A percentile compares a stretch with the other conserved stretches of the same genome.
phyloP scores from a whole-genome alignment of 192 early-diverging fungal species.

The Bifiguratus adelaidae region DNA sequence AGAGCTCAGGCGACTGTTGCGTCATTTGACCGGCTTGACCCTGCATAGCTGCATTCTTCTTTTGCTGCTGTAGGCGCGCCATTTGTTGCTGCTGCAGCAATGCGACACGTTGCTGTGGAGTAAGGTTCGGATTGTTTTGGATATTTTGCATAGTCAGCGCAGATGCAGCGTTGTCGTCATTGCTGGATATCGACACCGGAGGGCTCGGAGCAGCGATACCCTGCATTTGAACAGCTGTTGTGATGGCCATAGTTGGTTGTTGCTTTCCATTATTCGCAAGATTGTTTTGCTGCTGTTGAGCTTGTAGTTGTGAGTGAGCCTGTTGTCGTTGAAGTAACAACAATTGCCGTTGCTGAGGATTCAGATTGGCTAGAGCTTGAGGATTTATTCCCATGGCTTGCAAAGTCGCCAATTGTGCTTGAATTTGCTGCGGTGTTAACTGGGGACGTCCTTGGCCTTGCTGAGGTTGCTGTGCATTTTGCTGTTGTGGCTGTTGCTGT shows the following conservation, averaged over 20 bases:
- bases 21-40: neutral
- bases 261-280: no score
- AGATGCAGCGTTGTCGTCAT: neutral
- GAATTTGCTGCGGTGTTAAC: conserved; percentile 1
- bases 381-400: conserved; percentile 1
- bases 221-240: conserved; percentile 3
- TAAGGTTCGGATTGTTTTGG: neutral
- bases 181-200: neutral
- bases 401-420: conserved; percentile 1
- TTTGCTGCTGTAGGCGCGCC: conserved; percentile 2
- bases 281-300: conserved; percentile 10
- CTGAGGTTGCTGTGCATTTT: neutral
- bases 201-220: neutral
- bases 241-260: conserved; percentile 9
- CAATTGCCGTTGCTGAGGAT: conserved; percentile 8
- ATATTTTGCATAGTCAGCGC: neutral
- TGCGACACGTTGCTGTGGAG: neutral
- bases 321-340: conserved; percentile 9
- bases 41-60: neutral
- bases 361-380: neutral
- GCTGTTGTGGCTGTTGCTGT: conserved; percentile 9
- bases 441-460: conserved; percentile 11
- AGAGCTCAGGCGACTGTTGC: neutral
- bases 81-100: neutral
- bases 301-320: conserved; percentile 7